Base-by-base conservation (phyloP, 2,329 filamentous ascomycete genomes). In the Hypomyces rosellus region DNA sequence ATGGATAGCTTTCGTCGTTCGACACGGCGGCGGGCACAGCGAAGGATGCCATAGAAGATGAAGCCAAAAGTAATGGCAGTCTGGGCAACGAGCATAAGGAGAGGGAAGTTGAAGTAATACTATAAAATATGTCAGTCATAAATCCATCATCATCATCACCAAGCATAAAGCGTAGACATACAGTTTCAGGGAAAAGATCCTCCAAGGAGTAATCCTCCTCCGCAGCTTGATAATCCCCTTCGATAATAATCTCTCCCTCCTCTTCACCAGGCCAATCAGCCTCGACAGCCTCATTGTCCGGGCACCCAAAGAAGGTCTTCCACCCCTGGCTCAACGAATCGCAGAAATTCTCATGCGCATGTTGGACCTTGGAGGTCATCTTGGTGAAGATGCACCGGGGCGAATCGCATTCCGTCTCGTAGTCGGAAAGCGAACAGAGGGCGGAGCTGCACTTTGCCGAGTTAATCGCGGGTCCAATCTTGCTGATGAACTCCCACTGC, bases 61-160 rank as follows among this genome's bases (percentile, higher is more conserved):
- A 53, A 39, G 40, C 50, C 37, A 33, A 53, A 52, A n/a, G 50
- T 52, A n/a, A 52, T n/a, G 22, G 42, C 30, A 18, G 42, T n/a
- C 30, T 30, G 18, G 20, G 42, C 42, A 14, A 52, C 49, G n/a
- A 37, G 43, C 30, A 41, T 33, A n/a, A 51, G 38, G 5, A 51
- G 45, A 15, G 50, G 45, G 8, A 48, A 12, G n/a, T 45, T 43
- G 34, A 20, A 42, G 18, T 46, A 30, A 40, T 46, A 34, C 49
- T 51, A 11, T 13, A 14, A 13, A 43, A 43, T 4, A 14, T n/a
- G 41, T 43, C 15, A 43, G 41, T 30, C 13, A n/a, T 38, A 16
- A 12, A 38, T n/a, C 8, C 25, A 7, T 30, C 25, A 30, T 7
- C 20, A 20, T 20, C 20, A 20, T 20, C 20, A 20, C 2, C 6